phyloP scores from a whole-genome alignment of 345 rosid genomes.

The Iberis pinnata region DNA sequence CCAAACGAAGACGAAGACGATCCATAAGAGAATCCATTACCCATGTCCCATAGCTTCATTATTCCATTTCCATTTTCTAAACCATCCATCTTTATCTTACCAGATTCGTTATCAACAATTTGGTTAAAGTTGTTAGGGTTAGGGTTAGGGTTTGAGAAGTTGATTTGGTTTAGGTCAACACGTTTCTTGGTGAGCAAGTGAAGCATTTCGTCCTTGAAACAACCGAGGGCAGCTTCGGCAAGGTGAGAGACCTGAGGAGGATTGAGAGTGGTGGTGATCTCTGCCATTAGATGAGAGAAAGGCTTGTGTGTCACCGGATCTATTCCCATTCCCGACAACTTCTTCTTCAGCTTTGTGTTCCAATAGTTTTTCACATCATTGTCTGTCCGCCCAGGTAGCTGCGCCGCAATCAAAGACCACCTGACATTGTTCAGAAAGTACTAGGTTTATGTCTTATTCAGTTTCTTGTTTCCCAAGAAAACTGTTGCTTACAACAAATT shows the following conservation, averaged over 20 bases:
- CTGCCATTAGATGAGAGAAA: conserved; percentile 98
- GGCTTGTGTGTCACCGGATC: too few species aligned
- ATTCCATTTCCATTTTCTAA: conserved; percentile 22
- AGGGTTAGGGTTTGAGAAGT: conserved; percentile 28
- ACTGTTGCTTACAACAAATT: too few species aligned
- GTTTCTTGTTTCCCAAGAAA: too few species aligned
- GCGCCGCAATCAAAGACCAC: background rate
- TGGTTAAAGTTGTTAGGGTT: conserved; percentile 34
- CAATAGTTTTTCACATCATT: background rate
- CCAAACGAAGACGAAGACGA: conserved; percentile 31
- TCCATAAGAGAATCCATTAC: conserved; percentile 31
- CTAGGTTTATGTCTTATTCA: too few species aligned
- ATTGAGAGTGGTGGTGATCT: conserved; percentile 83
- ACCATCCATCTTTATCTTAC: conserved; percentile 50
- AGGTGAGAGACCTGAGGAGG: conserved; percentile 93
- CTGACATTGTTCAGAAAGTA: too few species aligned
- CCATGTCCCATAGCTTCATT: conserved; percentile 34
- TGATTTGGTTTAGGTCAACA: conserved; percentile 59
- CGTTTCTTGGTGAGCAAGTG: conserved; percentile 92
- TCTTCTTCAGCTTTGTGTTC: too few species aligned
- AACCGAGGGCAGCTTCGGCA: conserved; percentile 94
- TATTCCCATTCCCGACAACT: too few species aligned
- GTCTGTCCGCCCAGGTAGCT: background rate
- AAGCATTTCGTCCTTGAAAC: conserved; percentile 98
- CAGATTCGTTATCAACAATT: conserved; percentile 43